phyloP scores from a whole-genome alignment of 257 asterid species.

The Penstemon newberryi region DNA sequence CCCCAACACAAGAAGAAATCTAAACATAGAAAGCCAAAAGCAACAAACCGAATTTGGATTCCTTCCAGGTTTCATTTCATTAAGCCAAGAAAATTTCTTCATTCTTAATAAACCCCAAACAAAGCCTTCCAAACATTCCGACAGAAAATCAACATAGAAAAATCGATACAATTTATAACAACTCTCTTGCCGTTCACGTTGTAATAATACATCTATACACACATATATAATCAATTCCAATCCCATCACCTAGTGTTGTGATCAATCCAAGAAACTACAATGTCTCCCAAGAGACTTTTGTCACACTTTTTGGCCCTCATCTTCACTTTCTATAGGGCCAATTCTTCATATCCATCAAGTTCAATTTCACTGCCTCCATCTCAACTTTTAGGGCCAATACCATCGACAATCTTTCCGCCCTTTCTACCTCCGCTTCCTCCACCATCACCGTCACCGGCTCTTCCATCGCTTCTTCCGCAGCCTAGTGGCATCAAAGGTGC shows the following conservation, averaged over 20 bases:
- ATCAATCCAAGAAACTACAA: no score
- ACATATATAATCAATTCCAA: no score
- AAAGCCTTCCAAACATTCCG: not conserved
- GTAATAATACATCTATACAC: no score
- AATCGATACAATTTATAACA: no score
- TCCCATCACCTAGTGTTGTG: no score
- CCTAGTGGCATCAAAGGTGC: conserved; percentile 45
- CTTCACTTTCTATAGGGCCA: not conserved
- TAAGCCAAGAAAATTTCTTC: no score
- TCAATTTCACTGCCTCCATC: conserved; percentile 23
- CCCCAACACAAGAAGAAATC: no score
- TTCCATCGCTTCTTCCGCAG: conserved; percentile 1
- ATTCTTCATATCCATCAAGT: not conserved
- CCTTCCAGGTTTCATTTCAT: no score
- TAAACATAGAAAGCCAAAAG: no score
- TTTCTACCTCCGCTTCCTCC: not conserved
- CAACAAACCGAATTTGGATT: no score
- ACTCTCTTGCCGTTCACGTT: no score
- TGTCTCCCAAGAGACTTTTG: not conserved
- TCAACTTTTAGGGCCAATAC: not conserved
- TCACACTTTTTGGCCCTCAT: not conserved
- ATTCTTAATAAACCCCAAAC: not conserved
- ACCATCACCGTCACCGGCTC: not conserved
- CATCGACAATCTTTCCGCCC: not conserved
- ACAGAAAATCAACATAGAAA: no score